These are phyloP conservation scores for Plasmopara muralis DNA, from an alignment of 352 stramenopile genomes.

Conservation along the genomic window DNA sequence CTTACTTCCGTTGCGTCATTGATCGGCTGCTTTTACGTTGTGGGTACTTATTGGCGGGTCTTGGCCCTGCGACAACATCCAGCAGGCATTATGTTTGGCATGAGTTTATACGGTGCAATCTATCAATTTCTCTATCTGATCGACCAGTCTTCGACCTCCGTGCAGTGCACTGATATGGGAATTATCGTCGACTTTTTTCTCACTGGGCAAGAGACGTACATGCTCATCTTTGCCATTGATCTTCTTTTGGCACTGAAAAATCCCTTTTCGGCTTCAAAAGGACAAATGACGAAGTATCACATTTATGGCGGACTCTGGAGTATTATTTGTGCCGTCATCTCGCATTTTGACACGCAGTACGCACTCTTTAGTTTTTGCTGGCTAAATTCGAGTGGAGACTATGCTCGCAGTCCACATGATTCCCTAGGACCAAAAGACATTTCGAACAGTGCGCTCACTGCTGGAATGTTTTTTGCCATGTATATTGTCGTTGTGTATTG, in stretches of 20 bases:
- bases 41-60: constrained; percentile 62
- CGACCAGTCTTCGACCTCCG: constrained; percentile 32
- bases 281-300: constrained; percentile 78
- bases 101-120: constrained; percentile 76
- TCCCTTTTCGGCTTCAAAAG: constrained; percentile 76
- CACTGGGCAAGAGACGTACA: constrained; percentile 81
- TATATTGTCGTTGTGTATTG: constrained; percentile 81
- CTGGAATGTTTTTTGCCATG: constrained; percentile 71
- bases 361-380: constrained; percentile 80
- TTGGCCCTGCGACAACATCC: constrained; percentile 65
- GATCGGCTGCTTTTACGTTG: constrained; percentile 72
- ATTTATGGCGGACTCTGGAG: constrained; percentile 66
- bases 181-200: constrained; percentile 78
- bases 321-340: constrained; percentile 58
- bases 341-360: constrained; percentile 67
- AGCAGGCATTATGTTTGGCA: constrained; percentile 82
- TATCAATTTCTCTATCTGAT: constrained; percentile 80
- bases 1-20: constrained; percentile 62
- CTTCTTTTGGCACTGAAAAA: constrained; percentile 78
- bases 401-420: constrained; percentile 7
- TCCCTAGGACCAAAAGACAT: constrained; percentile 5
- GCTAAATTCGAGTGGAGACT: constrained; percentile 51
- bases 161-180: constrained; percentile 52
- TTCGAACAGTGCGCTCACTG: constrained; percentile 38
- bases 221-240: constrained; percentile 86